Conservation (phyloP, 768 basidiomycete species). For the Mycena latifolia region DNA sequence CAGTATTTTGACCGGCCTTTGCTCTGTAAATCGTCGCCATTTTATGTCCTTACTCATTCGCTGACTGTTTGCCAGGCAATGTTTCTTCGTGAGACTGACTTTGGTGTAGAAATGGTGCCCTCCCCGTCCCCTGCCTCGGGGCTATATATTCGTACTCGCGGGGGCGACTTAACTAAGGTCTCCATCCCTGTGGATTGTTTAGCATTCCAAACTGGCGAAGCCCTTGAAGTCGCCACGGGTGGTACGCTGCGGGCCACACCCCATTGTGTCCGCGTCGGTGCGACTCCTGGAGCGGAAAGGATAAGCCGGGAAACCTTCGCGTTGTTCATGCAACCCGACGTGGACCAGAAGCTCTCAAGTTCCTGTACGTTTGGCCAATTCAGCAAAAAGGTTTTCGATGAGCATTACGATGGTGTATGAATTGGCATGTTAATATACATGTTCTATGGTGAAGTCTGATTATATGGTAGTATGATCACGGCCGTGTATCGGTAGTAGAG, state of each 20-base stretch:
- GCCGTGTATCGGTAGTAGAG: conserved; percentile 45
- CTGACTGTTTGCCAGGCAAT: conserved; percentile 68
- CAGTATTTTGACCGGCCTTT: conserved; percentile 91
- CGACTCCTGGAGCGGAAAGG: conserved; percentile 53
- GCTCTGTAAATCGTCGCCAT: conserved; percentile 68
- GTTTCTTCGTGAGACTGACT: conserved; percentile 71
- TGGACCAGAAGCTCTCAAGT: conserved; percentile 76
- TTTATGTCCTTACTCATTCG: conserved; percentile 34
- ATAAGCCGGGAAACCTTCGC: conserved; percentile 91
- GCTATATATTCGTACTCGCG: conserved; percentile 91
- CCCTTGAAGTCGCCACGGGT: conserved; percentile 89
- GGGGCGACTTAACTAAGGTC: conserved; percentile 83
- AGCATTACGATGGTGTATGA: conserved; percentile 56
- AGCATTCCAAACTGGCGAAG: conserved; percentile 98
- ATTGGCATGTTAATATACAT: conserved; percentile 38
- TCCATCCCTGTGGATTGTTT: conserved; percentile 87
- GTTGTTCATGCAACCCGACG: conserved; percentile 91
- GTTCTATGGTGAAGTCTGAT: conserved; percentile 34
- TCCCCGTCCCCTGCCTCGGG: conserved; percentile 85
- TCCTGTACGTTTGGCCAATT: conserved; percentile 91
- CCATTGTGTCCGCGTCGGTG: conserved; percentile 89
- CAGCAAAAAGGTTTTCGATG: conserved; percentile 82
- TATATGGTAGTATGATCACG: conserved; percentile 35
- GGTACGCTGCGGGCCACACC: conserved; percentile 90
- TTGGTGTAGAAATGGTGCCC: conserved; percentile 58